Evolutionary conservation across 371 early-diverging fungal genomes (phyloP), one percentile per base, ranked within the genome.

Genomic region (Antonospora locustae): DNA sequence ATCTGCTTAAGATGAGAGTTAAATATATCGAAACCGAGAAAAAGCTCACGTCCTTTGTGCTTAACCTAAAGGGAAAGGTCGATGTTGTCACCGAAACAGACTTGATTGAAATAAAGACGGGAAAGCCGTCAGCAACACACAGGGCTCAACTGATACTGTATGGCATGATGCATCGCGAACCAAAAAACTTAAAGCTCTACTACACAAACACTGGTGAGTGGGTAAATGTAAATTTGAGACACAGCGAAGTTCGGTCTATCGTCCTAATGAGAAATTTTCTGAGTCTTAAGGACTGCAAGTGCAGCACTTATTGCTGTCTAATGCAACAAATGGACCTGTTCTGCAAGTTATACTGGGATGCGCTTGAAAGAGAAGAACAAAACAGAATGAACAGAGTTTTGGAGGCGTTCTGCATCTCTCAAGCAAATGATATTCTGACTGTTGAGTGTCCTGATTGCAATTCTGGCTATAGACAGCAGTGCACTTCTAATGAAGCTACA

Each of bases 141-240:
- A 44, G 61, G 30, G 65, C 69, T 28, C 69, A 68, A 27, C 61
- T 50, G 1, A 45, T 68, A 7, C 34, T 65, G 0, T 68, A 68
- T 29, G 29, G 41, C 16, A 24, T 68, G n/a, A 46, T 67, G 44
- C 39, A 64, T 0, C 46, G 22, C 4, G 65, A 60, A 27, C 48
- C 40, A 36, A 5, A 60, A 9, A 53, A 4, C 4, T 37, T 37
- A 7, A 19, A 9, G 9, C 12, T 68, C 1, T 65, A 55, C 47
- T 68, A 68, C 27, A 44, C 54, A 17, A 28, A 36, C 2, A 6
- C 41, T 28, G 27, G 39, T 22, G 41, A 55, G 24, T 30, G 59
- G 4, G n/a, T 55, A 3, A 48, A 56, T 12, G 34, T 56, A 2
- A 37, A 61, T 19, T 1, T 60, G 11, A 64, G 28, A 29, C 65